Base-by-base conservation (phyloP, 805 yeast genomes). In the Cyberlindnera euphorbiiphila region DNA sequence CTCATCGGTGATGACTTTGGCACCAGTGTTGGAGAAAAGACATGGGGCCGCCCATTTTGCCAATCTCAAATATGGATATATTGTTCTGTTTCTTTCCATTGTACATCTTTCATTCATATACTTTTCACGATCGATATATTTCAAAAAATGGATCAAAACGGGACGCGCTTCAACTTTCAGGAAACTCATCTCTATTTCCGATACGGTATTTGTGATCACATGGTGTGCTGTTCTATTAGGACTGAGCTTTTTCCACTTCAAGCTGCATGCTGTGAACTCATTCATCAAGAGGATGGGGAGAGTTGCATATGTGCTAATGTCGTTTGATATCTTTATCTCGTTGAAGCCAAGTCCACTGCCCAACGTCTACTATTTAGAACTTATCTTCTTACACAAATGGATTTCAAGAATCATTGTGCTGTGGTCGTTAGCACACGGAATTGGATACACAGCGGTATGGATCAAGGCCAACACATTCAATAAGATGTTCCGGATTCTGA, bases 301-400 rank as follows among this genome's bases (percentile, higher is more conserved):
- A 36, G 43, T 83, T 9, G 63, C 80, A 1, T 81, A 75, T 50
- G 69, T 71, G 2, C 57, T 84, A 31, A 56, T 78, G 3, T 81
- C 87, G 0, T 57, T 83, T 23, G 75, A 76, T 46, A 60, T 81
- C 3, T 65, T 74, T 25, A 50, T 82, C 13, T 75, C 74, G 2
- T 49, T 81, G 11, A 64, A 81, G 38, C 86, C 87, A 2, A 61
- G 69, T n/a, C 70, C 71, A 25, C 52, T 70, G 37, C 67, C 66
- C 4, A 52, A 61, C 37, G 72, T 56, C 53, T 50, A 71, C 36
- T 84, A 84, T 50, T 55, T 80, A 41, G 75, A 73, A 36, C 60
- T 74, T 11, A 51, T 84, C 10, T 65, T 65, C 14, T 49, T 83
- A 8, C 94, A 84, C 54, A 81, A 81, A 50, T 82, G 91, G 89